Percentiles rank a stretch among this genome's conserved stretches.
Conservation (phyloP, 2,329 filamentous ascomycete species). For the Pseudocercospora ulei region DNA sequence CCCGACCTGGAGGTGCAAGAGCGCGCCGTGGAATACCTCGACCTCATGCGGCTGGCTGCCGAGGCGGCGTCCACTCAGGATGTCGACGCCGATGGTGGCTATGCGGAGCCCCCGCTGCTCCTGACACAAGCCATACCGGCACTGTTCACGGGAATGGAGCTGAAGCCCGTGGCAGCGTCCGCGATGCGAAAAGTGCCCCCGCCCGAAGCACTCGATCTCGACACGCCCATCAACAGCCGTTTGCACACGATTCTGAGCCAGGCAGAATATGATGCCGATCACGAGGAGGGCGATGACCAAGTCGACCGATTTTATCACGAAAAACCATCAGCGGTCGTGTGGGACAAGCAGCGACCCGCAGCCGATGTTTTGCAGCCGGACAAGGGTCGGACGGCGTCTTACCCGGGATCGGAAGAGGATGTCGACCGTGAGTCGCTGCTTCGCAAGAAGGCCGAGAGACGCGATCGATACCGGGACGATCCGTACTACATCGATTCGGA, state of each 20-base stretch:
- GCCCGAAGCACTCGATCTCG: conserved; percentile 65
- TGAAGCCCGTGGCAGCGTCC: conserved; percentile 77
- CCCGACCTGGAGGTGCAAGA: conserved; percentile 92
- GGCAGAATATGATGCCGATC: conserved; percentile 40
- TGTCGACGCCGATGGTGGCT: conserved; percentile 50
- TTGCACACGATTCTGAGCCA: conserved; percentile 56
- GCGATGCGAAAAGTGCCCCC: conserved; percentile 80
- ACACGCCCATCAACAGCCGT: conserved; percentile 69
- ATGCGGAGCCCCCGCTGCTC: conserved; percentile 67
- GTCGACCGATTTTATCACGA: conserved; percentile 42
- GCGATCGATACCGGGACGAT: conserved; percentile 79
- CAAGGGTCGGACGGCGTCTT: conserved; percentile 34
- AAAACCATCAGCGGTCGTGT: conserved; percentile 29
- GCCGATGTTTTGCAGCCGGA: conserved; percentile 38
- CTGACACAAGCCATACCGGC: conserved; percentile 84
- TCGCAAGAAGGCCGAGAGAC: conserved; percentile 62
- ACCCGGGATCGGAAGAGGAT: conserved; percentile 42
- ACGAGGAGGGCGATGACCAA: conserved; percentile 38
- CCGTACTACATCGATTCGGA: conserved; percentile 74
- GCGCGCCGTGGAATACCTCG: conserved; percentile 81
- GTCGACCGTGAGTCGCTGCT: conserved; percentile 67
- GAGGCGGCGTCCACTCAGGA: conserved; percentile 67
- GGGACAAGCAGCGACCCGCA: conserved; percentile 31
- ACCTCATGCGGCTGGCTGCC: conserved; percentile 74
- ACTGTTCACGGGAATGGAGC: conserved; percentile 73